These are phyloP conservation scores for Stygiomarasmius scandens DNA, from an alignment of 1,284 basidiomycete species.

Conservation along the genomic window DNA sequence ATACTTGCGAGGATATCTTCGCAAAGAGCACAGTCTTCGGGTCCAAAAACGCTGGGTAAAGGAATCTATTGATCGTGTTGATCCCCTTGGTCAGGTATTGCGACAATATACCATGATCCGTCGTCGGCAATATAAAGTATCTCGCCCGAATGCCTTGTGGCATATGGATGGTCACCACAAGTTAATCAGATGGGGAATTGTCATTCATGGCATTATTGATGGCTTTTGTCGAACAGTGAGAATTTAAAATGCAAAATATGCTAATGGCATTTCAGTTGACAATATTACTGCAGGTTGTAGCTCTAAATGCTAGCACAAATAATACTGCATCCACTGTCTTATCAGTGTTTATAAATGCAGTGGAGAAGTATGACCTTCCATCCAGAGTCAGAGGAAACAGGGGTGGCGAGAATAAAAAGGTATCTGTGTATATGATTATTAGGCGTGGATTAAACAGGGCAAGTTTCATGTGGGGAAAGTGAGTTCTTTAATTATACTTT, in stretches of 20 bases:
- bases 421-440: not conserved
- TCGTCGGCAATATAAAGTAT: slow-evolving; percentile 5
- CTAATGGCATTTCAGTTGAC: slow-evolving; percentile 19
- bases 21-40: not conserved
- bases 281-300: slow-evolving; percentile 33
- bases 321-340: slow-evolving; percentile 31
- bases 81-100: not conserved
- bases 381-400: slow-evolving; percentile 32
- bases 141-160: slow-evolving; percentile 20
- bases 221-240: slow-evolving; percentile 35
- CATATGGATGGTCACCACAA: slow-evolving; percentile 31
- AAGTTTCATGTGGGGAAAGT: not conserved
- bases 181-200: slow-evolving; percentile 29
- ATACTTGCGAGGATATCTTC: not conserved
- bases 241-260: slow-evolving; percentile 16
- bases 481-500: not conserved
- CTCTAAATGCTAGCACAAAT: slow-evolving; percentile 29
- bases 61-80: not conserved
- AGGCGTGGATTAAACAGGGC: not conserved
- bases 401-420: slow-evolving; percentile 15
- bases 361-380: slow-evolving; percentile 25
- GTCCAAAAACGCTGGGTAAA: slow-evolving; percentile 3
- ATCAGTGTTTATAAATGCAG: slow-evolving; percentile 25
- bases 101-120: not conserved
- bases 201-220: slow-evolving; percentile 27